Evolutionary conservation across 495 filamentous ascomycete species (phyloP).

Genomic region (Aspergillus egyptiacus): DNA sequence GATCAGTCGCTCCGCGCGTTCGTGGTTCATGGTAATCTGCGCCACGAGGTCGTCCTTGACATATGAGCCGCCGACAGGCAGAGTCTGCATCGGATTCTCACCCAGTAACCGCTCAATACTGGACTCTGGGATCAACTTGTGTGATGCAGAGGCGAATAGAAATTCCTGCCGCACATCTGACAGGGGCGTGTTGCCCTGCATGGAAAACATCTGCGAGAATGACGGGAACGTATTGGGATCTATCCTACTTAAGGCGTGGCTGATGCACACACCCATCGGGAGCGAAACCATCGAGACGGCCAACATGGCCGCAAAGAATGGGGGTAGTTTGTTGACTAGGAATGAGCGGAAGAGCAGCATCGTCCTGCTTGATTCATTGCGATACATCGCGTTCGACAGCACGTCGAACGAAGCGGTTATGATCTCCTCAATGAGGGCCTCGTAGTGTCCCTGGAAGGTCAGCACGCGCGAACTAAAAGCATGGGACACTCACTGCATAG

Average conservation of each 20-base stretch:
- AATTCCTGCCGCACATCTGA: constrained; percentile 87
- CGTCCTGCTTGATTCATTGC: constrained; percentile 63
- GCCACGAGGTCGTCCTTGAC: constrained; percentile 68
- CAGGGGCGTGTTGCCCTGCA: constrained; percentile 65
- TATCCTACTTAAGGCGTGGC: constrained; percentile 66
- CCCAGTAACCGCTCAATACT: constrained; percentile 77
- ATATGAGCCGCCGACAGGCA: constrained; percentile 70
- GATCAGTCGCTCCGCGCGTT: constrained; percentile 66
- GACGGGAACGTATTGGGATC: constrained; percentile 77
- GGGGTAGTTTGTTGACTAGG: constrained; percentile 85
- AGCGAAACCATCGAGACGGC: constrained; percentile 57
- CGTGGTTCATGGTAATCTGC: constrained; percentile 65
- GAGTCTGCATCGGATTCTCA: constrained; percentile 75
- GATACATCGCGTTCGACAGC: constrained; percentile 76
- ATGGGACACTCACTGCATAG: constrained; percentile 55
- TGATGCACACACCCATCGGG: constrained; percentile 71
- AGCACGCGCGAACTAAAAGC: not conserved
- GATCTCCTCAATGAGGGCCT: constrained; percentile 69
- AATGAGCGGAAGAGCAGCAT: constrained; percentile 84
- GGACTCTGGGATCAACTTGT: constrained; percentile 69
- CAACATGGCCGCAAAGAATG: constrained; percentile 62
- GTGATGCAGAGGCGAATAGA: constrained; percentile 82
- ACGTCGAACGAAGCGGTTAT: constrained; percentile 86
- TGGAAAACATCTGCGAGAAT: constrained; percentile 73
- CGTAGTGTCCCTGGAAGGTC: constrained; percentile 57